These are phyloP conservation scores for Zygotorulaspora sp. DNA, from an alignment of 805 yeast genomes.

Conservation along the genomic window DNA sequence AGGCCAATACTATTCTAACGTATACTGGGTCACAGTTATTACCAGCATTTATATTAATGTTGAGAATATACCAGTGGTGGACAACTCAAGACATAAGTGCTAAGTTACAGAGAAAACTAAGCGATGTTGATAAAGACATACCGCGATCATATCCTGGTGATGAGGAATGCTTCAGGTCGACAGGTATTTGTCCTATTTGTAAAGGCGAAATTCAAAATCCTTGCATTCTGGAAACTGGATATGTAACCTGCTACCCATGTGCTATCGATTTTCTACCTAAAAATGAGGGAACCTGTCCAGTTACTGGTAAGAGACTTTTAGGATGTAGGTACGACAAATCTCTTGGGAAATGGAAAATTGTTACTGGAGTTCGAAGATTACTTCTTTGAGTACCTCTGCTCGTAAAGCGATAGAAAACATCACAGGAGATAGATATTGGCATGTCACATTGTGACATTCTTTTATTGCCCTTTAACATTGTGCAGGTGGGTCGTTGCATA, in stretches of 20 bases:
- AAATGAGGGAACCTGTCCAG: constrained; percentile 63
- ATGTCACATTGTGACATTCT: no score
- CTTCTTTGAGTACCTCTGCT: constrained; percentile 59
- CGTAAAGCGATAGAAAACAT: no score
- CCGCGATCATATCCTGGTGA: constrained; percentile 18
- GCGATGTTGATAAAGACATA: constrained; percentile 43
- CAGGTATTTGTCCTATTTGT: constrained; percentile 63
- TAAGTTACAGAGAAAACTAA: constrained; percentile 47
- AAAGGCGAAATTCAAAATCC: constrained; percentile 62
- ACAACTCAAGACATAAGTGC: constrained; percentile 66
- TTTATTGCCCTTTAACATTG: no score
- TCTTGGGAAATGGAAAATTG: constrained; percentile 61
- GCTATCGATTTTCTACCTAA: constrained; percentile 60
- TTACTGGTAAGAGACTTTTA: constrained; percentile 65
- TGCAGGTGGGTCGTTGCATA: no score
- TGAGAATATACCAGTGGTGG: constrained; percentile 94
- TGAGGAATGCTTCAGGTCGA: constrained; percentile 2
- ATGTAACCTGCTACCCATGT: constrained; percentile 85
- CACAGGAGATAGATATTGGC: no score
- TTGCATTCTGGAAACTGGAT: constrained; percentile 86
- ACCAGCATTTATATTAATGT: constrained; percentile 74
- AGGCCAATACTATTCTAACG: constrained; percentile 12
- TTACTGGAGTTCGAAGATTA: constrained; percentile 72
- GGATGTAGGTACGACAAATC: constrained; percentile 65
- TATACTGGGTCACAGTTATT: constrained; percentile 47